These are phyloP conservation scores for Aechmea fasciata DNA, from an alignment of 176 grass and related monocot genomes.

Conservation along the genomic window DNA sequence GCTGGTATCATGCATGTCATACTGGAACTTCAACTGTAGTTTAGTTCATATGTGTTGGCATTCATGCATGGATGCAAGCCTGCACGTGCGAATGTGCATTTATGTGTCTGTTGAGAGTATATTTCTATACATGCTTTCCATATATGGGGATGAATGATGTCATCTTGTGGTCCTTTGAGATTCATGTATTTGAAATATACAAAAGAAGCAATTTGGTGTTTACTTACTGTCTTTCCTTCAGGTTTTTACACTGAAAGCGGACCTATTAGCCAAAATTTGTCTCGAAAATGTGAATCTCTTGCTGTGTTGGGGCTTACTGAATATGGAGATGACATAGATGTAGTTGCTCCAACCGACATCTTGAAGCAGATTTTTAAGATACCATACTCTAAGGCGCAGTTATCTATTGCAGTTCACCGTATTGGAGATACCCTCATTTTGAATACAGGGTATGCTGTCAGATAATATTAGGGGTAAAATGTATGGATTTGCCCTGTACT, in stretches of 20 bases:
- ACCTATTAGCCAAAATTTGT: conserved; percentile 79
- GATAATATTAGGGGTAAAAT: neutral
- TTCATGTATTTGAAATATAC: conserved; percentile 3
- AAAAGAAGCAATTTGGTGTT: conserved; percentile 20
- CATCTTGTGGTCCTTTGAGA: neutral
- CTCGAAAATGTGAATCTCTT: conserved; percentile 82
- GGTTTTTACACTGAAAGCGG: conserved; percentile 49
- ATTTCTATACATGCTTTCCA: no score
- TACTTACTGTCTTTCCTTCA: conserved; percentile 29
- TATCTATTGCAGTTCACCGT: conserved; percentile 90
- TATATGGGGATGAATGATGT: no score
- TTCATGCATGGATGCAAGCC: no score
- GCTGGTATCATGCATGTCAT: neutral
- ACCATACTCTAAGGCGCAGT: conserved; percentile 83
- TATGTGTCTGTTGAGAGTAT: no score
- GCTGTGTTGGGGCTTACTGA: conserved; percentile 86
- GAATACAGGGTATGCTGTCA: conserved; percentile 70
- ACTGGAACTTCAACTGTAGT: neutral
- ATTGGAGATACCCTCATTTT: conserved; percentile 90
- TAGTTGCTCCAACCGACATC: conserved; percentile 87
- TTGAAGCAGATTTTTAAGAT: conserved; percentile 99
- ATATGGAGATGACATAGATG: conserved; percentile 85
- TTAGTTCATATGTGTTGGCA: no score
- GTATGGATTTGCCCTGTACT: no score
- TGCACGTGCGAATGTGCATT: no score